Base-by-base conservation (phyloP, 176 grass and related monocot genomes). In the Carex parvula region DNA sequence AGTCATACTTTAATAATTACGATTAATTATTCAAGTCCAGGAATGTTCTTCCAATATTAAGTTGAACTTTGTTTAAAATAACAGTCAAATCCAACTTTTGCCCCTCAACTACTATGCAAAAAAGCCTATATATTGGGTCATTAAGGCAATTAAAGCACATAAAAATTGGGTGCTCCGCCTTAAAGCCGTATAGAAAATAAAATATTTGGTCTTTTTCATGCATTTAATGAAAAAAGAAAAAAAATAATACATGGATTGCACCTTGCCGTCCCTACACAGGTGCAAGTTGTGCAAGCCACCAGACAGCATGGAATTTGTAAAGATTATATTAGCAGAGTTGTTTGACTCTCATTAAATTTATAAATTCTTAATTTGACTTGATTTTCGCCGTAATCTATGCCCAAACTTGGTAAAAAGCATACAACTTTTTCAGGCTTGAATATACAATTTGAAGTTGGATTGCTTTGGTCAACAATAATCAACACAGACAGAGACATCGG, bases 11-110 rank as follows among this genome's bases (percentile, higher is more conserved):
- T 53, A 46, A 52, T 53, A 75, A 75, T 24, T 75, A 75, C 12
- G 44, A 75, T 15, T 37, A 17, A 75, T 15, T 37, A 17, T 52
- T 75, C 46, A 24, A 75, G 14, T 75, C 70, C 44, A 75, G 42
- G 18, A 53, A 75, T 53, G 70, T 53, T 75, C 44, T 75, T 75
- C 70, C 21, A 75, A 75, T 53, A 53, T 75, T 46, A 75, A 75
- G 44, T 53, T 53, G 4, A 53, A 26, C 22, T 8, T 53, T 22
- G 9, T 75, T 75, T 75, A 75, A 53, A 75, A 75, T 75, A 75
- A 14, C 44, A 75, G 0, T 14, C 0, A 52, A 75, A 75, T 75
- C 53, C 44, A 75, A 75, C 11, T 75, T 75, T 50, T 75, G 70
- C 12, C 20, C 3, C 70, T 75, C 33, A 50, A 21, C 70, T 16